These are phyloP conservation scores for Sporisorium sorghi DNA, from an alignment of 1,284 basidiomycete genomes.

Conservation along the genomic window DNA sequence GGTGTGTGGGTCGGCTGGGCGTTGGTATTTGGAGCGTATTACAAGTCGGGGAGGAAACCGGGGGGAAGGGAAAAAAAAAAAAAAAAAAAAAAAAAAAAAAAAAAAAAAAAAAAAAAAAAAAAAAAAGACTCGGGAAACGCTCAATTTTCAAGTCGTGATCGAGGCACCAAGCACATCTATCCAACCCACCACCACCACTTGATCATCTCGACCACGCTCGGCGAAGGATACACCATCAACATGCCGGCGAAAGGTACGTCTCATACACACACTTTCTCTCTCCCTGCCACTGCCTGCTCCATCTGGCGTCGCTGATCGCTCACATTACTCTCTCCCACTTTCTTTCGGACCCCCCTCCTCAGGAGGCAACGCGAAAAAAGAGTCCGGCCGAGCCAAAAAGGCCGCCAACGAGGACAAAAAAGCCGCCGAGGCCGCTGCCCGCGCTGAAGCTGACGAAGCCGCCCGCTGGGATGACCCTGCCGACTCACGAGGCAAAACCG, in stretches of 20 bases:
- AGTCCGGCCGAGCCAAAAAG: constrained; percentile 78
- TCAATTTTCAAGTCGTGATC: background rate
- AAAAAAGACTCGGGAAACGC: too few species aligned
- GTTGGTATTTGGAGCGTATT: too few species aligned
- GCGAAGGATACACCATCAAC: background rate
- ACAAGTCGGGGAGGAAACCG: too few species aligned
- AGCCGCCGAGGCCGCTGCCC: constrained; percentile 74
- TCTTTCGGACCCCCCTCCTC: too few species aligned
- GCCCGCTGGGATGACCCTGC: constrained; percentile 77
- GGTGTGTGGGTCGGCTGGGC: too few species aligned
- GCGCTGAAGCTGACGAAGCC: constrained; percentile 78
- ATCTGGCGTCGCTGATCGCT: background rate
- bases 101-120: background rate
- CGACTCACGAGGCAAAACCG: constrained; percentile 75
- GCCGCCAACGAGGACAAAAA: constrained; percentile 89
- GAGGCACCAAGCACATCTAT: background rate
- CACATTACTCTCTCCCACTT: background rate
- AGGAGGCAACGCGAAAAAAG: constrained; percentile 52
- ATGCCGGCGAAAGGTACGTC: constrained; percentile 37
- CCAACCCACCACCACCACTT: background rate
- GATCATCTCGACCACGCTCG: background rate
- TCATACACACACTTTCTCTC: too few species aligned
- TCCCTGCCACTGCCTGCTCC: background rate
- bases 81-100: too few species aligned
- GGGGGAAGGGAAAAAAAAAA: too few species aligned